Evolutionary conservation across 2,329 filamentous ascomycete species (phyloP), one percentile per base, ranked within the genome.

Genomic region (Nemania diffusa): DNA sequence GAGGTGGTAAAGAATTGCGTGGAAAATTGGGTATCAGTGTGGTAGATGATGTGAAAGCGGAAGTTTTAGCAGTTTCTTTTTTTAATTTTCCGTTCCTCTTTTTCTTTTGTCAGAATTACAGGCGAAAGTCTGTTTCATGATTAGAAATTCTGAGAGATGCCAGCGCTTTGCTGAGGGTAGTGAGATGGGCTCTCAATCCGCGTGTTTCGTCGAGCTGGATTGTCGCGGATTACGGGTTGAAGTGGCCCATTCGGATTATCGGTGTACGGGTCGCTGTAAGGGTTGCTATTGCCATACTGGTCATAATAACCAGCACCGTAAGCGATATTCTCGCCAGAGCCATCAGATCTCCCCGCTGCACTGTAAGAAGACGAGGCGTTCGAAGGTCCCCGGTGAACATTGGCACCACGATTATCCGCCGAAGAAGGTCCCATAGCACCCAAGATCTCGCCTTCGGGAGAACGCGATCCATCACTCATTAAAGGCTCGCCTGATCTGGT

Each of bases 291-390:
- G 57, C 83, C 86, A 73, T 89, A 88, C 74, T 88, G 86, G 64
- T 89, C 85, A 73, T 89, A 88, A 75, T 88, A 88, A 61, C 79
- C 80, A 55, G 82, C 79, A 42, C 80, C 82, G 73, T 87, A 87
- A 1, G 82, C 79, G 62, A 82, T 79, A 32, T 79, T 81, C 24
- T 90, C 88, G 13, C 79, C 85, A 9, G 89, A 91, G 9, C 85
- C 87, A 64, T 91, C 90, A 0, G 95, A 97, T 67, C 88, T 88
- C 51, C 89, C 90, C 7, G 89, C 92, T 13, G 90, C 91, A 71
- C 94, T 97, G 82, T 98, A 99, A 1, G 93, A 94, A 0, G 96
- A 98, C 0, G 96, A 99, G 5, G 96, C 96, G 76, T 98, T 98
- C 5, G 95, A 98, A 1, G 93, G 90, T 1, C 96, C 96, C 61